Evolutionary conservation across 2,329 filamentous ascomycete genomes (phyloP), one percentile per base, ranked within the genome.

Genomic region (Colletotrichum filicis): DNA sequence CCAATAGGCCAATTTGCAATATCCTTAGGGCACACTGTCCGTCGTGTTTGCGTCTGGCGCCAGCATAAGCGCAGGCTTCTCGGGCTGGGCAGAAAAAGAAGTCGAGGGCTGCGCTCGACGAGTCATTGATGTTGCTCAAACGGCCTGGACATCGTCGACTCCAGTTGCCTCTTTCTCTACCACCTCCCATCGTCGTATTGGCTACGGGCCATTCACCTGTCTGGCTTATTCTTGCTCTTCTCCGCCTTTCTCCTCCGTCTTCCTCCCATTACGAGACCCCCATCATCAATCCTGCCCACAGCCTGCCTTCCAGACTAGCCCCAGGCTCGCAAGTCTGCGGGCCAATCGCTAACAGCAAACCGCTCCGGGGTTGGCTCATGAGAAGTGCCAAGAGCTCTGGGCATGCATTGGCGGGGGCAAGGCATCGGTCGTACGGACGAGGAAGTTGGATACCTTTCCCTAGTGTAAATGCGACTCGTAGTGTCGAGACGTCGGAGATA

Each of bases 341-440:
- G 14, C 70, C 70, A 72, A 72, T 72, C 59, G 58, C 59, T 16
- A 49, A 9, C 42, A 55, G 32, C 53, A 28, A 28, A 69, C 9
- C 4, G 22, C 19, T 26, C n/a, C 46, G 11, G 66, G 59, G 32
- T 22, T 69, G 53, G 55, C 26, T 55, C 53, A 35, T 26, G 30
- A 35, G n/a, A 46, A 28, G 37, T 64, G 70, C 70, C 70, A 72
- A 72, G 70, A 53, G 22, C 53, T 71, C 63, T 72, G 37, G 70
- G 66, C 66, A 49, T 66, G 42, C 69, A 28, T 69, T 53, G n/a
- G 65, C 32, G 59, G 53, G 58, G 49, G 28, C 63, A 63, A 59
- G 65, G 30, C 63, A 32, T 64, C 55, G 66, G 66, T 61, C 66
- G 66, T 52, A 70, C 46, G 55, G 66, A 49, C 60, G 52, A 35